Evolutionary conservation across 495 filamentous ascomycete species (phyloP), one percentile per base, ranked within the genome.

Genomic region (Penicillium odoratum): DNA sequence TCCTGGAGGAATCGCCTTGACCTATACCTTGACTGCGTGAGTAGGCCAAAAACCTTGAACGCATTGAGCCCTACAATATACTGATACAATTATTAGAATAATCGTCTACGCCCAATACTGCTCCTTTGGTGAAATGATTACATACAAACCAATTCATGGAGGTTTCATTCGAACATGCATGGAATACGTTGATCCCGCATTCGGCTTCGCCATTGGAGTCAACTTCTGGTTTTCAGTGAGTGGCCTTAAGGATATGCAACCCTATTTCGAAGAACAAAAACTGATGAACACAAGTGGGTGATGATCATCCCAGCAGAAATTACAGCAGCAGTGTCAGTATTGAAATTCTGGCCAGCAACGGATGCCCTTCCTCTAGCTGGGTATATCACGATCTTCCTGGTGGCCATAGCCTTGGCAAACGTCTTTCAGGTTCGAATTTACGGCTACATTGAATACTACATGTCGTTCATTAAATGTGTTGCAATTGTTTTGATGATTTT

Each of bases 271-370:
- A 10, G 25, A 11, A 13, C 5, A 36, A 33, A 3, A 9, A 1
- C 16, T 46, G 5, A 33, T 48, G 11, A 48, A 30, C 47, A 40
- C 25, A 53, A 70, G 68, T 70, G 68, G 68, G 68, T 70, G 13
- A 66, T 70, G 61, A 66, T 65, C 9, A 70, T 70, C 5, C 68
- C 68, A 7, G 65, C 68, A 34, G 68, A 70, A 52, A 68, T 70
- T 3, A 70, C 68, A 28, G 65, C 68, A 15, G 68, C 68, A 4
- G 60, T 68, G 0, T 66, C 63, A 2, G 63, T 70, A 4, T 51
- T 70, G 7, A 52, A 68, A 51, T 68, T 63, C 60, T 70, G 68
- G 68, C 65, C 65, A 2, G 42, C 56, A 28, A 70, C 68, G 5
- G 42, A 66, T 5, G 57, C 53, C 3, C 16, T 70, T 3, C 68